Percentiles rank a stretch among this genome's conserved stretches.
These are phyloP conservation scores for Alternaria gansuensis DNA, from an alignment of 2,329 filamentous ascomycete genomes.

Conservation along the genomic window DNA sequence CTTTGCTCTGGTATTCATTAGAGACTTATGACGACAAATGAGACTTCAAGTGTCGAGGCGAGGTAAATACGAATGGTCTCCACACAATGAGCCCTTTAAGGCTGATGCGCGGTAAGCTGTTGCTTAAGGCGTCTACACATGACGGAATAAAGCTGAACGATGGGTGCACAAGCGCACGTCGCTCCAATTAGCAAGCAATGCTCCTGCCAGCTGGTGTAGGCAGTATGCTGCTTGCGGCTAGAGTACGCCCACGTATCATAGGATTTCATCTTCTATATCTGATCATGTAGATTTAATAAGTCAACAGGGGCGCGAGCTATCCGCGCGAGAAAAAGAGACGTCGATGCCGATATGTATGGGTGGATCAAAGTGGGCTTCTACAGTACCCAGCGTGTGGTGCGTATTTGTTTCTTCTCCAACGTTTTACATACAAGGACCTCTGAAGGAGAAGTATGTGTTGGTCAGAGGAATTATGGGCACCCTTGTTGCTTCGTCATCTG, in stretches of 20 bases:
- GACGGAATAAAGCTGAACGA: not conserved
- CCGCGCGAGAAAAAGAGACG: not conserved
- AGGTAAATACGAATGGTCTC: not conserved
- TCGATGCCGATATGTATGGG: not conserved
- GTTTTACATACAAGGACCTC: not conserved
- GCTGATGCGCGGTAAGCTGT: not conserved
- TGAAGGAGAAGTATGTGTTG: not conserved
- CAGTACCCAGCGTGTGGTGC: not conserved
- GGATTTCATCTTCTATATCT: not conserved
- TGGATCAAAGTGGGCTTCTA: not conserved
- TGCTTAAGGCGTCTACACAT: not conserved
- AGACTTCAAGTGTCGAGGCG: not conserved
- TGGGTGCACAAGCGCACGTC: not conserved
- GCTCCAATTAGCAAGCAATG: conserved; percentile 1
- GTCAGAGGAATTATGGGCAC: not conserved
- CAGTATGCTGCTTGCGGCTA: conserved; percentile 12
- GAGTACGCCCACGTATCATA: not conserved
- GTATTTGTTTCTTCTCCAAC: not conserved
- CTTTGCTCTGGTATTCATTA: conserved; percentile 1
- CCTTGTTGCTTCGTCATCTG: not conserved
- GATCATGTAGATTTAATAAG: not conserved
- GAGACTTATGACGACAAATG: not conserved
- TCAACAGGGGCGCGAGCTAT: not conserved
- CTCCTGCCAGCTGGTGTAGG: too few relatives aligned
- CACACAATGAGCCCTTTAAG: not conserved